A percentile compares a stretch with the other conserved stretches of the same genome.
These are phyloP conservation scores for Diaporthe aspalathi DNA, from an alignment of 2,329 filamentous ascomycete genomes.

Conservation along the genomic window DNA sequence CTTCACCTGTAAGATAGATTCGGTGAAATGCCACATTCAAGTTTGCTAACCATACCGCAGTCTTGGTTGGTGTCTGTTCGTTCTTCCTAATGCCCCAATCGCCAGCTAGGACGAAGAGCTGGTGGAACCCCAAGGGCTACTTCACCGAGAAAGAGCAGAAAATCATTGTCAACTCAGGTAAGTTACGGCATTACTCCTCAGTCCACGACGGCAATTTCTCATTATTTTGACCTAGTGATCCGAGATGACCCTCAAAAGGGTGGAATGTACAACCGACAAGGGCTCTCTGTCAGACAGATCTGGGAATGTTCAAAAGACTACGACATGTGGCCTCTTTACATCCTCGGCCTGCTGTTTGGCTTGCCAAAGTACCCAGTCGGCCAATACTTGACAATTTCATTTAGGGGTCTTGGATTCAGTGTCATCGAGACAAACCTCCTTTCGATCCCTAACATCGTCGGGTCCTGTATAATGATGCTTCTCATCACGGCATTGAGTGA, in stretches of 20 bases:
- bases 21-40: no score
- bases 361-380: constrained; percentile 58
- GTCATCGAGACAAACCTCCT: constrained; percentile 66
- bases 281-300: constrained; percentile 50
- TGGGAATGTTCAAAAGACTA: constrained; percentile 42
- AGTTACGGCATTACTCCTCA: background rate
- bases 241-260: constrained; percentile 66
- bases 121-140: constrained; percentile 31
- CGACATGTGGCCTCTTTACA: constrained; percentile 67
- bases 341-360: constrained; percentile 58
- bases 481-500: constrained; percentile 59
- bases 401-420: constrained; percentile 60
- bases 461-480: constrained; percentile 50
- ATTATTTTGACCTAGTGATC: constrained; percentile 46
- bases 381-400: constrained; percentile 63
- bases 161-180: constrained; percentile 62
- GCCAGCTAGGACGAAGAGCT: constrained; percentile 32
- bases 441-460: constrained; percentile 55
- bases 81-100: constrained; percentile 32
- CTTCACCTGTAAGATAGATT: background rate
- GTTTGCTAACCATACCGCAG: constrained; percentile 56
- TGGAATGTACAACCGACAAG: constrained; percentile 66
- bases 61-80: constrained; percentile 21
- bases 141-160: constrained; percentile 54
- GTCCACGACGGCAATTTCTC: background rate